Percentiles rank a stretch among this genome's conserved stretches.
Evolutionary conservation across 2,329 filamentous ascomycete genomes (phyloP).

Genomic region (Exserohilum turcica): DNA sequence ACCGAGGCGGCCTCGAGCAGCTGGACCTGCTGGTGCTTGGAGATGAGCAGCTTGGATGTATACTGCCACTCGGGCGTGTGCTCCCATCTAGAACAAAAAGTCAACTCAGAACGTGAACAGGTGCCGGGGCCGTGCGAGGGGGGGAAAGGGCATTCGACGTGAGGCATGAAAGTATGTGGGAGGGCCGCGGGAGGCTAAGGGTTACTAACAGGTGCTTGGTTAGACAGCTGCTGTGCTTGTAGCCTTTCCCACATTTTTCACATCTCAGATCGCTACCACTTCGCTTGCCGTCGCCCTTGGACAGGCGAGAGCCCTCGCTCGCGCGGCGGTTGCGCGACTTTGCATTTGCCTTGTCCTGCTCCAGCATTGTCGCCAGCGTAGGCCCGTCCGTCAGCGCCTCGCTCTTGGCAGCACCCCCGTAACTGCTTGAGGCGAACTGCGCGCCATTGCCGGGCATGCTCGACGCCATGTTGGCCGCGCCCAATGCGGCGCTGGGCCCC

Average conservation of each 20-base stretch:
- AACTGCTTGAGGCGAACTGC: conserved; percentile 45
- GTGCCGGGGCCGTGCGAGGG: conserved; percentile 18
- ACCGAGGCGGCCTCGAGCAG: conserved; percentile 97
- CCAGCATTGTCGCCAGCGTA: conserved; percentile 57
- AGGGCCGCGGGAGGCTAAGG: conserved; percentile 53
- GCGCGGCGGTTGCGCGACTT: conserved; percentile 65
- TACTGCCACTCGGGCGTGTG: conserved; percentile 97
- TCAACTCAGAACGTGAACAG: conserved; percentile 37
- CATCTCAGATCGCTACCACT: conserved; percentile 87
- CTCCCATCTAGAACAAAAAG: conserved; percentile 78
- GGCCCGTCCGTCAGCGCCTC: conserved; percentile 71
- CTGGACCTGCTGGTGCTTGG: conserved; percentile 99
- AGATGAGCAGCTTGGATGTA: conserved; percentile 97
- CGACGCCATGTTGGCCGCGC: conserved; percentile 66
- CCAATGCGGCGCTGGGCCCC: conserved; percentile 57
- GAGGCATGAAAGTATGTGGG: conserved; percentile 51
- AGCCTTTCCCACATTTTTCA: conserved; percentile 98
- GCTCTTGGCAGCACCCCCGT: conserved; percentile 51
- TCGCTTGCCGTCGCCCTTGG: conserved; percentile 79
- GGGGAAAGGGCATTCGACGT: conserved; percentile 46
- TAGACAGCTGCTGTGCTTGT: conserved; percentile 99
- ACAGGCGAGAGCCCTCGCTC: conserved; percentile 84
- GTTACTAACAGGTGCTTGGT: conserved; percentile 99
- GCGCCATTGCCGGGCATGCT: conserved; percentile 66
- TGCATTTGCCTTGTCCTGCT: conserved; percentile 55